These are phyloP conservation scores for Pseudonectria buxi DNA, from an alignment of 2,329 filamentous ascomycete genomes.

Conservation along the genomic window DNA sequence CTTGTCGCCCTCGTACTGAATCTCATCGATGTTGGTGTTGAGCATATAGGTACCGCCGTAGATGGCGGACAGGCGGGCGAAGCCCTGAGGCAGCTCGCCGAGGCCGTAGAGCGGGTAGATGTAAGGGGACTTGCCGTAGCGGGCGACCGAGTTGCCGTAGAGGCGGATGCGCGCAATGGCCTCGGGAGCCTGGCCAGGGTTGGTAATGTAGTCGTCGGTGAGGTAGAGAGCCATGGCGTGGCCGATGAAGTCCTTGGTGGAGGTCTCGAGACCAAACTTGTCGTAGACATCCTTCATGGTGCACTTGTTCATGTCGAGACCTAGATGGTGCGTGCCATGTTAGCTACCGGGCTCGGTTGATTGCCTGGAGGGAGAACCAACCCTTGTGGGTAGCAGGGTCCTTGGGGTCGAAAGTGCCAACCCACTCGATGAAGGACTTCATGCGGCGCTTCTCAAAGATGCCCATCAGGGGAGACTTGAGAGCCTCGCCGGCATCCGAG, in stretches of 20 bases:
- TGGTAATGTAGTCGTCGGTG: conserved; percentile 78
- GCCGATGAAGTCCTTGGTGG: conserved; percentile 91
- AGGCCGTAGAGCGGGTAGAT: conserved; percentile 98
- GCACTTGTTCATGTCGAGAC: conserved; percentile 68
- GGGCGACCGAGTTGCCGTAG: conserved; percentile 95
- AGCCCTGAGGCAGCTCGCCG: conserved; percentile 93
- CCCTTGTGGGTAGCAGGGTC: conserved; percentile 86
- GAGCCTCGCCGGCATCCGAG: conserved; percentile 82
- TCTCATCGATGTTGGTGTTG: conserved; percentile 88
- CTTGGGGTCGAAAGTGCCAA: conserved; percentile 75
- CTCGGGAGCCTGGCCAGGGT: conserved; percentile 68
- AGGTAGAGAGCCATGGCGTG: conserved; percentile 97
- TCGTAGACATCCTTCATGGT: conserved; percentile 99
- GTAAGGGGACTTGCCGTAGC: conserved; percentile 97
- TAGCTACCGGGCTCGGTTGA: conserved; percentile 8
- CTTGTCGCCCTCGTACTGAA: conserved; percentile 77
- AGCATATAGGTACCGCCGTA: conserved; percentile 99
- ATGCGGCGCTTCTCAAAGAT: conserved; percentile 96
- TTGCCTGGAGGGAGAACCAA: conserved; percentile 33
- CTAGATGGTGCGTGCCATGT: conserved; percentile 36
- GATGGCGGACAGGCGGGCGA: conserved; percentile 94
- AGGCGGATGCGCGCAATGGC: conserved; percentile 87
- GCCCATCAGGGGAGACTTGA: conserved; percentile 91
- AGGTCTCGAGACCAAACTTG: conserved; percentile 87
- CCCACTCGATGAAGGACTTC: conserved; percentile 94